phyloP scores from a whole-genome alignment of 768 basidiomycete genomes.

The Russula sp. region DNA sequence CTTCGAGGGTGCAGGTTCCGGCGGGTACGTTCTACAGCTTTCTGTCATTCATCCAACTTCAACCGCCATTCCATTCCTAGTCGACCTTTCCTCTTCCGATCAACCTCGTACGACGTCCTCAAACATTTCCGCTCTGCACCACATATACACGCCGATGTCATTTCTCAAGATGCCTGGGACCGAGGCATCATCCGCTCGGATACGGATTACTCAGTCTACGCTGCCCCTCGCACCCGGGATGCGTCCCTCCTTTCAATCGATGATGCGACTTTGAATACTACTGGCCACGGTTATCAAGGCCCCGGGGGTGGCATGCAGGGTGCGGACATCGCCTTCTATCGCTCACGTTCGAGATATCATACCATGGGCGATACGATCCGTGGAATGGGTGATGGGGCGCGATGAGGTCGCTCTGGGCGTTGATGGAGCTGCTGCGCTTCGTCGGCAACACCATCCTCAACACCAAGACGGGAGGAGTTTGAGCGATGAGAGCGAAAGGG shows the following conservation, averaged over 20 bases:
- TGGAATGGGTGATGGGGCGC: conserved; percentile 48
- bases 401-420: conserved; percentile 64
- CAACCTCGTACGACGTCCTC: conserved; percentile 57
- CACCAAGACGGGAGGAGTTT: conserved; percentile 27
- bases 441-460: conserved; percentile 57
- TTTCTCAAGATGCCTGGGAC: conserved; percentile 67
- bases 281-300: conserved; percentile 15
- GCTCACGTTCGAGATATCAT: conserved; percentile 70
- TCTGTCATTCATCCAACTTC: conserved; percentile 7
- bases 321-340: conserved; percentile 78
- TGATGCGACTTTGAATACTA: neutral
- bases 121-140: conserved; percentile 53
- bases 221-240: conserved; percentile 27
- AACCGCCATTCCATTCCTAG: conserved; percentile 37
- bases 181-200: conserved; percentile 61
- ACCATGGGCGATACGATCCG: conserved; percentile 69
- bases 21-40: conserved; percentile 51
- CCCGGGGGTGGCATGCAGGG: conserved; percentile 53
- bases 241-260: neutral
- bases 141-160: conserved; percentile 69
- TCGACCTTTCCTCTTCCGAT: conserved; percentile 73
- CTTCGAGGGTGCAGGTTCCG: conserved; percentile 76
- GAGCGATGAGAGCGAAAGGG: conserved; percentile 33
- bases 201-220: conserved; percentile 75
- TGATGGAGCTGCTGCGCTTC: conserved; percentile 65